Conservation (phyloP, 306 rosid genomes). For the Prunus campanulata region DNA sequence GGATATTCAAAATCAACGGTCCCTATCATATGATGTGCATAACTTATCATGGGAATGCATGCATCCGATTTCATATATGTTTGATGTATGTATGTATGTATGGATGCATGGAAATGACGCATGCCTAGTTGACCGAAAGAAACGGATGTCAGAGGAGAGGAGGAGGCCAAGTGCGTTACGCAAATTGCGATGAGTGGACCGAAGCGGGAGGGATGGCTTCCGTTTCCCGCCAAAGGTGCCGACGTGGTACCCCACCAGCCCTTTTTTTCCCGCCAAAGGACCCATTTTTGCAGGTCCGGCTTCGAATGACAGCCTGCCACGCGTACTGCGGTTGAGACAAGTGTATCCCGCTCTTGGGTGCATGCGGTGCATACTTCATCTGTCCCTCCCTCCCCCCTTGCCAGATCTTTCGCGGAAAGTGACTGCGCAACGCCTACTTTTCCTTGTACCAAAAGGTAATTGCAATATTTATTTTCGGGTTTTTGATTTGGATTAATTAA, state of each 20-base stretch:
- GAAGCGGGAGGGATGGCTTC: conserved; percentile 1
- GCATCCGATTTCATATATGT: neutral
- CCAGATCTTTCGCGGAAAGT: too few relatives aligned
- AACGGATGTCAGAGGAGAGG: neutral
- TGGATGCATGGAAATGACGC: neutral
- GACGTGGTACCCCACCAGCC: conserved; percentile 31
- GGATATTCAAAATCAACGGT: too few relatives aligned
- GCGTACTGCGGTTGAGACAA: neutral
- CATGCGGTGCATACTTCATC: too few relatives aligned
- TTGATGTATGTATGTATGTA: neutral
- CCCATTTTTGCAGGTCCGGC: neutral
- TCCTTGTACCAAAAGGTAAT: too few relatives aligned
- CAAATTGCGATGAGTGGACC: conserved; percentile 28
- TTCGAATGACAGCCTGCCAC: neutral
- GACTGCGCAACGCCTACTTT: too few relatives aligned
- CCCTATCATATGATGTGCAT: too few relatives aligned
- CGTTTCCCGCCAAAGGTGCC: conserved; percentile 45
- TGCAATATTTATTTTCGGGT: too few relatives aligned
- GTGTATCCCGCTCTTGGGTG: conserved; percentile 11
- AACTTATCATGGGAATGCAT: too few relatives aligned
- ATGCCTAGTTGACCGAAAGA: neutral
- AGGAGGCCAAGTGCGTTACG: conserved; percentile 23
- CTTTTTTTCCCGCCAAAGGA: conserved; percentile 31
- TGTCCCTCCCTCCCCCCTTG: too few relatives aligned
- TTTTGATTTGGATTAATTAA: too few relatives aligned